Conservation (phyloP, 192 early-diverging fungal species). For the Rhizophagus sp. region DNA sequence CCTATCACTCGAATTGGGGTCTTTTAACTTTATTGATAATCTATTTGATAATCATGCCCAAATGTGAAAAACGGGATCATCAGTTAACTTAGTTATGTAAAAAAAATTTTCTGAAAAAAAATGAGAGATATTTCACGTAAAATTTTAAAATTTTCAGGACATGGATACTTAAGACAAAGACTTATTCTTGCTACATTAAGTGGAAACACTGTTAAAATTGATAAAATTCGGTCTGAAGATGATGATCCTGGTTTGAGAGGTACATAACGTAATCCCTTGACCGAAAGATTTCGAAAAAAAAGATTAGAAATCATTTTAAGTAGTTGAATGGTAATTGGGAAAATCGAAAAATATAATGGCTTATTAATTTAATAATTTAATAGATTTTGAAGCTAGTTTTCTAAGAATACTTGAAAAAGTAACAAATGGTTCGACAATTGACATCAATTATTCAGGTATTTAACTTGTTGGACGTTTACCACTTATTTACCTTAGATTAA, state of each 20-base stretch:
- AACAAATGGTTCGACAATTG: slow-evolving; percentile 91
- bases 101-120: not conserved
- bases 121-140: slow-evolving; percentile 21
- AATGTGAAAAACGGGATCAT: too few relatives aligned
- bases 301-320: too few relatives aligned
- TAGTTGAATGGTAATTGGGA: not conserved
- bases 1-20: too few relatives aligned
- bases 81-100: too few relatives aligned
- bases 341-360: not conserved
- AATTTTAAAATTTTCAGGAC: slow-evolving; percentile 72
- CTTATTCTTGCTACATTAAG: slow-evolving; percentile 86
- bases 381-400: slow-evolving; percentile 91
- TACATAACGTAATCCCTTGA: too few relatives aligned
- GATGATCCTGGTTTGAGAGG: slow-evolving; percentile 84
- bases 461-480: not conserved
- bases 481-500: not conserved
- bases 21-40: too few relatives aligned
- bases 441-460: slow-evolving; percentile 90
- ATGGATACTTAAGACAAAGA: slow-evolving; percentile 86
- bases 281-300: too few relatives aligned
- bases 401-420: slow-evolving; percentile 89
- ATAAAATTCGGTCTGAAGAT: slow-evolving; percentile 86
- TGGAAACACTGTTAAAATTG: slow-evolving; percentile 81
- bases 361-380: not conserved
- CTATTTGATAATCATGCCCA: too few relatives aligned